Percentiles rank a stretch among this genome's conserved stretches.
Conservation (phyloP, 129 eudicot genomes). For the Centrapalus pauciflorus region DNA sequence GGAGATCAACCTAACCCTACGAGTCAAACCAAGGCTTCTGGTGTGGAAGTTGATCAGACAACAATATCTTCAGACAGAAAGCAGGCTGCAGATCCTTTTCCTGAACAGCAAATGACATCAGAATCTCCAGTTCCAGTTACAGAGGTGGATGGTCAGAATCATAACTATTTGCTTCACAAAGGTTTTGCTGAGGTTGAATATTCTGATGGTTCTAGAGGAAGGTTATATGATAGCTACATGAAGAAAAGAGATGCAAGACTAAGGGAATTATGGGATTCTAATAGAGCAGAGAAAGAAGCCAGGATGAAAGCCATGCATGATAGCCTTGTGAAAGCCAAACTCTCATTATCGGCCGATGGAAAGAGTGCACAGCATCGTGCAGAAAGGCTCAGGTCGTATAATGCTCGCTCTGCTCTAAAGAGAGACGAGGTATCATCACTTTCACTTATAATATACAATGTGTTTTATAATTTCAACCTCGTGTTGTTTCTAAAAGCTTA, state of each 20-base stretch:
- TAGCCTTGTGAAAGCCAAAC: conserved; percentile 60
- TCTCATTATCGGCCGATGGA: conserved; percentile 51
- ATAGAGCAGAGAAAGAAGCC: conserved; percentile 74
- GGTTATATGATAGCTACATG: conserved; percentile 57
- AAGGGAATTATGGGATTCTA: conserved; percentile 73
- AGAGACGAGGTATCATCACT: conserved; percentile 59
- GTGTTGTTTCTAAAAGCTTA: conserved; percentile 2
- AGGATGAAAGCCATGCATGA: conserved; percentile 77
- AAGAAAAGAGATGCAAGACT: conserved; percentile 78
- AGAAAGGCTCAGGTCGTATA: conserved; percentile 62
- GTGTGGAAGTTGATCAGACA: conserved; percentile 28
- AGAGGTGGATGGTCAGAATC: conserved; percentile 31
- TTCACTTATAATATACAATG: not conserved
- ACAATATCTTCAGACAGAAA: conserved; percentile 22
- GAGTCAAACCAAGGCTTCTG: conserved; percentile 44
- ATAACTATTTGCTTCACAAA: conserved; percentile 23
- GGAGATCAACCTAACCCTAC: conserved; percentile 48
- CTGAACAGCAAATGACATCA: conserved; percentile 13
- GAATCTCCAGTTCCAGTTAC: conserved; percentile 29
- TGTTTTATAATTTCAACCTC: not conserved
- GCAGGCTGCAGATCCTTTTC: conserved; percentile 37
- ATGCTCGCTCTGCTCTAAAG: conserved; percentile 32
- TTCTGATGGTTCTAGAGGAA: conserved; percentile 62
- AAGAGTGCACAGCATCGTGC: conserved; percentile 46
- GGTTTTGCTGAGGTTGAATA: conserved; percentile 40